Conservation (phyloP, 371 early-diverging fungal species). For the Umbelopsis sp. region DNA sequence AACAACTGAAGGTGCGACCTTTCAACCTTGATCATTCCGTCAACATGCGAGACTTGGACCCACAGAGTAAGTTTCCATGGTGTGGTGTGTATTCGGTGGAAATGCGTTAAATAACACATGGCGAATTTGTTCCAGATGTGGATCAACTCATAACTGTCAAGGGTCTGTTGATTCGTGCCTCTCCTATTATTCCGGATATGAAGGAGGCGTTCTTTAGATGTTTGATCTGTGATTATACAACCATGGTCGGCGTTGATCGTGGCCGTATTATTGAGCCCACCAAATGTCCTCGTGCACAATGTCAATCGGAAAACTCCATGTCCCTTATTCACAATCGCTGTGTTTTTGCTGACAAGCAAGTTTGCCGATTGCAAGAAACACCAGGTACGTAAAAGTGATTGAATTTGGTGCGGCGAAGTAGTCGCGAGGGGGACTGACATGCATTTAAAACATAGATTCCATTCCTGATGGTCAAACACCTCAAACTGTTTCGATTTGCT, state of each 20-base stretch:
- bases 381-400: conserved; percentile 63
- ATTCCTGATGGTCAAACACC: conserved; percentile 99
- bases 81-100: conserved; percentile 13
- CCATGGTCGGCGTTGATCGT: conserved; percentile 86
- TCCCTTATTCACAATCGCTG: conserved; percentile 93
- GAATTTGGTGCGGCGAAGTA: neutral
- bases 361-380: conserved; percentile 97
- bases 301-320: conserved; percentile 83
- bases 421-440: neutral
- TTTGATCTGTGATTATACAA: conserved; percentile 82
- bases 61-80: conserved; percentile 55
- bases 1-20: conserved; percentile 75
- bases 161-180: conserved; percentile 95
- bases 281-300: conserved; percentile 83
- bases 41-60: conserved; percentile 96
- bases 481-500: conserved; percentile 91
- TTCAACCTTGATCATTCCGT: conserved; percentile 82
- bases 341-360: conserved; percentile 95
- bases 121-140: conserved; percentile 68
- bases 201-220: conserved; percentile 93
- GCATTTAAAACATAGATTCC: conserved; percentile 60
- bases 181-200: conserved; percentile 96
- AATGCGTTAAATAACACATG: neutral
- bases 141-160: conserved; percentile 97
- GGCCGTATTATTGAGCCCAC: conserved; percentile 95